Conservation (phyloP, 805 yeast species). For the Ogataea dorogensis region DNA sequence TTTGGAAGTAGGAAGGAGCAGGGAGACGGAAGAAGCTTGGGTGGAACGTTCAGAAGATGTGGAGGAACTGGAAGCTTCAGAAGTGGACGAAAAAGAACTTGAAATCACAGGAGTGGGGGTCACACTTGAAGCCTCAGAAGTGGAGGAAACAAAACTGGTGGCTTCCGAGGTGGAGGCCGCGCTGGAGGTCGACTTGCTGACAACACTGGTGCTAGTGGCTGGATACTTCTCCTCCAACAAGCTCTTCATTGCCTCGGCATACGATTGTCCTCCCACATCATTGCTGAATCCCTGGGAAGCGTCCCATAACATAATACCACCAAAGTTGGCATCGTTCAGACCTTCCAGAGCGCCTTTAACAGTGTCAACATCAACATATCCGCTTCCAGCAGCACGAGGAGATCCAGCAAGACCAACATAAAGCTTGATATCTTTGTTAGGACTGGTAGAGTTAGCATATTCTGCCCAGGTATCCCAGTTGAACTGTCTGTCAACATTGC, state of each 20-base stretch:
- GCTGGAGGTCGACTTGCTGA: slow-evolving; percentile 11
- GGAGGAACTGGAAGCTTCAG: too few species aligned
- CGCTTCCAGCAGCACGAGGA: slow-evolving; percentile 51
- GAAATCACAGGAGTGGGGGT: too few species aligned
- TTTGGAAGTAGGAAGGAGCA: too few species aligned
- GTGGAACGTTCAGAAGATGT: too few species aligned
- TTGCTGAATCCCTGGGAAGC: slow-evolving; percentile 58
- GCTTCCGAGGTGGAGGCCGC: slow-evolving; percentile 14
- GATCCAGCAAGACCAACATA: slow-evolving; percentile 72
- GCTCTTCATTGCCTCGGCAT: slow-evolving; percentile 30
- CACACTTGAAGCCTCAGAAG: too few species aligned
- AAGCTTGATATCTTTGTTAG: slow-evolving; percentile 67
- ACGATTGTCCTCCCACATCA: slow-evolving; percentile 38
- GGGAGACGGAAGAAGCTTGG: too few species aligned
- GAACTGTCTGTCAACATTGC: slow-evolving; percentile 55
- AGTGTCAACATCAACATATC: slow-evolving; percentile 49
- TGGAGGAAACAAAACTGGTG: too few species aligned
- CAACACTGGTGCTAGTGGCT: slow-evolving; percentile 8
- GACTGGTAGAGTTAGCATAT: slow-evolving; percentile 56
- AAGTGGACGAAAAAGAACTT: too few species aligned
- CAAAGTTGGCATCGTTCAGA: slow-evolving; percentile 43
- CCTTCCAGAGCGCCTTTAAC: slow-evolving; percentile 31
- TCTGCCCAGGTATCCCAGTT: slow-evolving; percentile 69
- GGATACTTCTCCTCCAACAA: slow-evolving; percentile 20
- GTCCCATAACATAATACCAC: slow-evolving; percentile 86